Conservation (phyloP, 345 rosid species). For the Viola odorata region DNA sequence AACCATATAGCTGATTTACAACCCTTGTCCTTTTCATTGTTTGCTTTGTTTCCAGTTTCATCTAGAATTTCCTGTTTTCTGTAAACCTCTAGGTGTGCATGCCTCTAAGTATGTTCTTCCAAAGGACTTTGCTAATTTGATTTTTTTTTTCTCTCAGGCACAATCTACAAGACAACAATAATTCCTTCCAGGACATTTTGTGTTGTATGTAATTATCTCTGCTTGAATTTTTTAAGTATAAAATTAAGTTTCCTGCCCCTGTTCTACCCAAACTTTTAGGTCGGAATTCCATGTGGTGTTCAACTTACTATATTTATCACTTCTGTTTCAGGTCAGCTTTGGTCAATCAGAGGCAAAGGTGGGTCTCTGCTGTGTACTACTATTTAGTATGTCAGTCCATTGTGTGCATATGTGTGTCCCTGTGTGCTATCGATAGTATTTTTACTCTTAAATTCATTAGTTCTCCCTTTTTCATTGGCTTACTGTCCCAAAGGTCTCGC, state of each 20-base stretch:
- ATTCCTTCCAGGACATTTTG: slow-evolving; percentile 94
- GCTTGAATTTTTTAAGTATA: slow-evolving; percentile 2
- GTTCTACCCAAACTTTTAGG: background rate
- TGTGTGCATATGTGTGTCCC: background rate
- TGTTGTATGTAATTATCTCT: slow-evolving; percentile 40
- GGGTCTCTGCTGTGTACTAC: slow-evolving; percentile 13
- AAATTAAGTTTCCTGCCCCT: background rate
- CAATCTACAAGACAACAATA: slow-evolving; percentile 75
- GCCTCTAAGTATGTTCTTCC: background rate
- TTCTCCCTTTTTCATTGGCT: too few species aligned
- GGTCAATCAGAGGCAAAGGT: slow-evolving; percentile 94
- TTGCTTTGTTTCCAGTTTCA: slow-evolving; percentile 2
- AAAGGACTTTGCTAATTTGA: slow-evolving; percentile 11
- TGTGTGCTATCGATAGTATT: too few species aligned
- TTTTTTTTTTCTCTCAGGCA: slow-evolving; percentile 57
- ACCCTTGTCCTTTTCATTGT: background rate
- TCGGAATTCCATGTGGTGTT: slow-evolving; percentile 7
- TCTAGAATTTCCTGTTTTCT: slow-evolving; percentile 4
- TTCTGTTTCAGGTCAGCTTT: slow-evolving; percentile 68
- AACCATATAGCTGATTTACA: background rate
- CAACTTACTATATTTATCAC: slow-evolving; percentile 9
- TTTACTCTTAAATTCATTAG: too few species aligned
- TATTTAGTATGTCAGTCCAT: background rate
- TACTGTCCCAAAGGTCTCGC: too few species aligned
- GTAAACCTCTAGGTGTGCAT: background rate